phyloP scores from a whole-genome alignment of 129 eudicot genomes.

The Gnaphalium uliginosum region DNA sequence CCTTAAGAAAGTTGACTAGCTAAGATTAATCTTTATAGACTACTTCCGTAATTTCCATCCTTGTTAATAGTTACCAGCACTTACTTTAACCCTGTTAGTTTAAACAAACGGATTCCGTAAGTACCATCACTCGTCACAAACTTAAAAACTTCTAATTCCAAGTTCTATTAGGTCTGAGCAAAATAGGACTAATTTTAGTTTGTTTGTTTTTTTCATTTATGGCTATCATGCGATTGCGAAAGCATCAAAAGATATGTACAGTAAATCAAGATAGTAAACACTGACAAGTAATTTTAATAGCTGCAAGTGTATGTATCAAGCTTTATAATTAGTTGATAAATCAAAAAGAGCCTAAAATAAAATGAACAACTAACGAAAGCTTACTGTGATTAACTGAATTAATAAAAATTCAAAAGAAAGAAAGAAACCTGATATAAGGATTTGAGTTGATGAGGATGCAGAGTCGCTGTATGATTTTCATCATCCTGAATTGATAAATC shows the following conservation, averaged over 20 bases:
- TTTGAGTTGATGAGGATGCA: constrained; percentile 58
- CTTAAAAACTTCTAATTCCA: neutral
- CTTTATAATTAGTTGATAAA: neutral
- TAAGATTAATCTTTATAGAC: neutral
- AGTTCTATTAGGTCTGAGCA: neutral
- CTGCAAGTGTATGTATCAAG: neutral
- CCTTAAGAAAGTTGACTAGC: neutral
- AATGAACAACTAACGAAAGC: neutral
- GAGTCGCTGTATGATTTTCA: constrained; percentile 37
- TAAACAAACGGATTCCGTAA: too few species aligned
- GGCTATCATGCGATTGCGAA: too few species aligned
- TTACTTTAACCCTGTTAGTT: too few species aligned
- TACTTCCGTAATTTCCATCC: neutral
- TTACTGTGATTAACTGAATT: neutral
- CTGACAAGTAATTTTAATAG: neutral
- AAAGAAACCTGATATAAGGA: constrained; percentile 61
- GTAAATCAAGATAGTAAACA: too few species aligned
- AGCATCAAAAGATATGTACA: neutral
- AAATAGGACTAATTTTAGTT: neutral
- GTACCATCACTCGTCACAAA: too few species aligned
- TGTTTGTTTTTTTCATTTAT: too few species aligned
- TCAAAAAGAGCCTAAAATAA: neutral
- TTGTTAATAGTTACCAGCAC: neutral
- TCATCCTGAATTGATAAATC: constrained; percentile 32
- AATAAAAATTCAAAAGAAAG: neutral